Conservation (phyloP, 2,329 filamentous ascomycete genomes). For the Diaporthe australafricana region DNA sequence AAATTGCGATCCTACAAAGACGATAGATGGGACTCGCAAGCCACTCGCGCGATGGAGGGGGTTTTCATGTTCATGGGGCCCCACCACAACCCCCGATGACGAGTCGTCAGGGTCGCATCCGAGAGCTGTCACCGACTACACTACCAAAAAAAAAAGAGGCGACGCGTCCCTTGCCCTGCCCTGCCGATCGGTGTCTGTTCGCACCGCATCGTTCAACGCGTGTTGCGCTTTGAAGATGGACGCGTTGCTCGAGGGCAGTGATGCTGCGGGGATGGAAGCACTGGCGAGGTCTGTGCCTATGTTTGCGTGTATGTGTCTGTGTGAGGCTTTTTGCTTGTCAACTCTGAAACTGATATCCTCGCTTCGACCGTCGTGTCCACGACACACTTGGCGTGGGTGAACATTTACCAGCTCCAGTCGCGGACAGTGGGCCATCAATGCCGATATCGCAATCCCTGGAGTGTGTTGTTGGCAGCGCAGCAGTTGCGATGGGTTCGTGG, state of each 20-base stretch:
- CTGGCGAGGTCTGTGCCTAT: background rate
- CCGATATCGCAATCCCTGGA: too few species aligned
- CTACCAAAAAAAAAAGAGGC: too few species aligned
- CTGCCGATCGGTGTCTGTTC: background rate
- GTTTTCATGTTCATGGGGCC: background rate
- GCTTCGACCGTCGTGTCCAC: too few species aligned
- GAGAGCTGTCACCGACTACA: background rate
- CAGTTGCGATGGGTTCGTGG: too few species aligned
- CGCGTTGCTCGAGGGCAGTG: background rate
- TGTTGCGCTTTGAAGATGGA: background rate
- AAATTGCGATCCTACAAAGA: background rate
- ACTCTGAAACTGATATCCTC: too few species aligned
- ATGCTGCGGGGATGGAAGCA: background rate
- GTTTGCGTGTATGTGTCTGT: too few species aligned
- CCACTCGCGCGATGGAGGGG: background rate
- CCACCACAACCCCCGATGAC: background rate
- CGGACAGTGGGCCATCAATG: too few species aligned
- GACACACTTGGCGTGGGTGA: too few species aligned
- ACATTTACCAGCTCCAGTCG: too few species aligned
- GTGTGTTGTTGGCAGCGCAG: too few species aligned
- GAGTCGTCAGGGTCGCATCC: background rate
- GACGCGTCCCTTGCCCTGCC: background rate
- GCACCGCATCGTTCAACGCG: background rate
- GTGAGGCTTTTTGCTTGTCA: too few species aligned
- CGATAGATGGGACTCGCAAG: background rate